Conservation (phyloP, 1,139 yeast genomes). For the Kodamaea derodonti region DNA sequence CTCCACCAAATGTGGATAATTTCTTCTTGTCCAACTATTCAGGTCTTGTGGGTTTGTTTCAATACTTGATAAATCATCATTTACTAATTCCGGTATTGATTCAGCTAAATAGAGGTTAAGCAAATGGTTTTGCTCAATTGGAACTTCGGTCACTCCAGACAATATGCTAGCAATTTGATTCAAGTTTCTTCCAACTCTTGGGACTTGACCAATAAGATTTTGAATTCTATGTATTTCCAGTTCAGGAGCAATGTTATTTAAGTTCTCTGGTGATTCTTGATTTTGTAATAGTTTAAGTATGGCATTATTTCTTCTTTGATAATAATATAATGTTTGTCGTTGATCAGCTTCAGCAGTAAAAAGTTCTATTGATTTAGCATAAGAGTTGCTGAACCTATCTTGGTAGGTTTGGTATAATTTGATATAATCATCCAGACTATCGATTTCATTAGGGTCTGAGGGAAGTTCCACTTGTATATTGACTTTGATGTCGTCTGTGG, state of each 20-base stretch:
- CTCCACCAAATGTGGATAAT: constrained; percentile 32
- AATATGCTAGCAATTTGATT: background rate
- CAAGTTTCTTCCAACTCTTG: constrained; percentile 1
- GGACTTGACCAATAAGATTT: constrained; percentile 4
- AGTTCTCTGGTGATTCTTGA: constrained; percentile 2
- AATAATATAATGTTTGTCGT: constrained; percentile 32
- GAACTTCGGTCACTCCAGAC: constrained; percentile 2
- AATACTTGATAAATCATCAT: constrained; percentile 33
- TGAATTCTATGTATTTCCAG: constrained; percentile 2
- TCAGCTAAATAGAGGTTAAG: constrained; percentile 22
- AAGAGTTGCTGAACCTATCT: constrained; percentile 23
- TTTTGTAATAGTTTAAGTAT: constrained; percentile 28
- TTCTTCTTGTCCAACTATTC: constrained; percentile 39
- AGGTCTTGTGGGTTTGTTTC: constrained; percentile 40
- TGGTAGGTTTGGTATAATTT: constrained; percentile 26
- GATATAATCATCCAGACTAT: constrained; percentile 15
- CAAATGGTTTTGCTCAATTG: constrained; percentile 11
- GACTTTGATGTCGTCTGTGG: too few relatives aligned
- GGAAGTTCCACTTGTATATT: too few relatives aligned
- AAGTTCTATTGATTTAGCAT: constrained; percentile 22
- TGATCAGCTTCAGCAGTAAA: constrained; percentile 32
- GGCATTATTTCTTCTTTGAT: constrained; percentile 38
- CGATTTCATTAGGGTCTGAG: too few relatives aligned
- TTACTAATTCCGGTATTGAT: constrained; percentile 34
- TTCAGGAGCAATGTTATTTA: background rate